Base-by-base conservation (phyloP, 257 asterid genomes). In the Marsdenia floribunda region DNA sequence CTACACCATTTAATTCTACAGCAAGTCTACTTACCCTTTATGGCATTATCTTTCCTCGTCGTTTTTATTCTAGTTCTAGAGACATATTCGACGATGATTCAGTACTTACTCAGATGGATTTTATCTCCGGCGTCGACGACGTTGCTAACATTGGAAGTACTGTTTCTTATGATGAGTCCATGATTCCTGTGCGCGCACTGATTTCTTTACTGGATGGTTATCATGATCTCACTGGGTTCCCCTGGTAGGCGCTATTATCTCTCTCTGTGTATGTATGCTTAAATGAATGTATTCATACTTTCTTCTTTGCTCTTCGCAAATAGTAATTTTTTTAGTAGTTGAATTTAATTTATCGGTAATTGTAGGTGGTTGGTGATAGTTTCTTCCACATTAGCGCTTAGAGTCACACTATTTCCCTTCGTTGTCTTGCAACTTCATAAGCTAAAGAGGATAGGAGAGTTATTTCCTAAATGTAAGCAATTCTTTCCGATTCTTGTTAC, bases 321-420 rank as follows among this genome's bases (percentile, higher is more conserved):
- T 37, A 68, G 13, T 22, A 69, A 33, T 15, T 24, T 76, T 76
- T 49, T 21, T 29, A 16, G 21, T 52, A 46, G 2, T 59, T 60
- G 40, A 49, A 37, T n/a, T 71, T 46, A 18, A 29, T 66, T 66
- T 66, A 38, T 15, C 8, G 29, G n/a, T 40, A 37, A 19, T 38
- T 83, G 87, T 79, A 92, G 99, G 98, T 95, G 99, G 99, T 38
- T 89, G 61, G 77, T 88, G 70, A 92, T 95, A 60, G 88, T 90
- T 24, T 86, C 96, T 1, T 91, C 96, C 66, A 85, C 97, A 1
- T 71, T 95, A 80, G 89, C 87, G 18, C 75, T 88, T 86, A 84
- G 98, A 78, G 87, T 92, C 68, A 75, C 85, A 57, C 52, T 95
- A 72, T 83, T 90, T 82, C 96, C 97, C 70, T 55, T 88, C 38